These are phyloP conservation scores for Hemisphaericaspora subhashii DNA, from an alignment of 1,139 yeast species.

Conservation along the genomic window DNA sequence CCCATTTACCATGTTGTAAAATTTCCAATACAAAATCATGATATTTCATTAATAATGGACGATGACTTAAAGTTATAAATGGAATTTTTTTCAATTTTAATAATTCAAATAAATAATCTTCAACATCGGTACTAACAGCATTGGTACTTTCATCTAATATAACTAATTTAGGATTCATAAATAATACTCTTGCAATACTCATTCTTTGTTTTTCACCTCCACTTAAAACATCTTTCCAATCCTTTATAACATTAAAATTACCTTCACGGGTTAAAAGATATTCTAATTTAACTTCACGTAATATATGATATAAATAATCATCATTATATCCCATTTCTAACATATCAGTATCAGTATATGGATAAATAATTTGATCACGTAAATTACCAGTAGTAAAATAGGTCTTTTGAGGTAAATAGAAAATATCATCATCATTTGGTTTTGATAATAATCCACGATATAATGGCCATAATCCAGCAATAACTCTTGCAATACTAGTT, in stretches of 20 bases:
- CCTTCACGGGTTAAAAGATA: conserved; percentile 70
- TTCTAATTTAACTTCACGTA: conserved; percentile 76
- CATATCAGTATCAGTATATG: conserved; percentile 78
- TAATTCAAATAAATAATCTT: conserved; percentile 80
- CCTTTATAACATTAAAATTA: conserved; percentile 59
- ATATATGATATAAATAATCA: conserved; percentile 63
- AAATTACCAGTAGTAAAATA: conserved; percentile 78
- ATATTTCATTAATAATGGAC: conserved; percentile 82
- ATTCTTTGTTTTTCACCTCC: conserved; percentile 96
- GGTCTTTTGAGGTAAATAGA: conserved; percentile 80
- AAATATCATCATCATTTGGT: conserved; percentile 71
- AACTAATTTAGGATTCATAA: conserved; percentile 79
- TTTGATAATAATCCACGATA: conserved; percentile 80
- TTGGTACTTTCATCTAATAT: conserved; percentile 91
- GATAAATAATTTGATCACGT: conserved; percentile 86
- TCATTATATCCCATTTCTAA: conserved; percentile 71
- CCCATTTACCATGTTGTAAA: conserved; percentile 45
- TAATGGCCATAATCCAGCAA: conserved; percentile 92
- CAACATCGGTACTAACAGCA: conserved; percentile 90
- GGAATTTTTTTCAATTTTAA: conserved; percentile 72
- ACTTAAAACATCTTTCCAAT: conserved; percentile 89
- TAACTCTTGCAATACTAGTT: conserved; percentile 78
- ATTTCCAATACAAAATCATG: conserved; percentile 76
- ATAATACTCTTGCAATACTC: conserved; percentile 84
- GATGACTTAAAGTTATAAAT: conserved; percentile 79